Evolutionary conservation across 2,329 filamentous ascomycete species (phyloP).

Genomic region (Cladophialophora psammophila): DNA sequence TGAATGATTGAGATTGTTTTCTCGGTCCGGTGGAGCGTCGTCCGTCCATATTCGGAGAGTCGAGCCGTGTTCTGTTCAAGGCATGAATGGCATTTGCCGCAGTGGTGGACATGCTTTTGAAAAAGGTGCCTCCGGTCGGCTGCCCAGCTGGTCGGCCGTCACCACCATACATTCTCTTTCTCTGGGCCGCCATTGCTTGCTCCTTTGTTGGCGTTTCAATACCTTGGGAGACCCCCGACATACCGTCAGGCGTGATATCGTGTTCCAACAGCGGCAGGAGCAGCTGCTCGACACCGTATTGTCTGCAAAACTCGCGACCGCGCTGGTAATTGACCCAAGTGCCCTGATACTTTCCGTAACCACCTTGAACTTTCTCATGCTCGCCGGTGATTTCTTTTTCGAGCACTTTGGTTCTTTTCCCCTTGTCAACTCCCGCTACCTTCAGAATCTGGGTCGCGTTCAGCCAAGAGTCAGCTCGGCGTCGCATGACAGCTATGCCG

Average conservation of each 20-base stretch:
- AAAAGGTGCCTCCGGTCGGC: constrained; percentile 81
- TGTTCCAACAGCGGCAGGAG: constrained; percentile 58
- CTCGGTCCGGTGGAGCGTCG: constrained; percentile 73
- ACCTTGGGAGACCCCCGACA: constrained; percentile 71
- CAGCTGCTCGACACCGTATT: constrained; percentile 64
- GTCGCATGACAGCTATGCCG: constrained; percentile 90
- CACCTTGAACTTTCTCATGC: constrained; percentile 97
- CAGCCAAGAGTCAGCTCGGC: constrained; percentile 92
- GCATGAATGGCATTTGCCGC: constrained; percentile 93
- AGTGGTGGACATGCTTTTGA: constrained; percentile 94
- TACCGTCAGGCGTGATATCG: constrained; percentile 59
- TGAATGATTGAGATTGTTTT: constrained; percentile 71
- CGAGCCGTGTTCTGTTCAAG: constrained; percentile 93
- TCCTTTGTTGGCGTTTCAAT: constrained; percentile 97
- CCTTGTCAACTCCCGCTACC: constrained; percentile 95
- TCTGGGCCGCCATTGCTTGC: constrained; percentile 94
- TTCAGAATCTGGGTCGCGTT: constrained; percentile 99
- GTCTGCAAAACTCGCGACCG: constrained; percentile 87
- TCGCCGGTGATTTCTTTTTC: constrained; percentile 98
- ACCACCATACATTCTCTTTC: constrained; percentile 89
- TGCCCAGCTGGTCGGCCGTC: constrained; percentile 72
- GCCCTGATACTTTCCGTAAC: constrained; percentile 98
- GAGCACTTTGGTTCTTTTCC: constrained; percentile 94
- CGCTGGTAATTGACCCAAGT: constrained; percentile 97
- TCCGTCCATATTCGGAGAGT: constrained; percentile 79